phyloP scores from a whole-genome alignment of 495 filamentous ascomycete species.

The Clohesyomyces aquaticus region DNA sequence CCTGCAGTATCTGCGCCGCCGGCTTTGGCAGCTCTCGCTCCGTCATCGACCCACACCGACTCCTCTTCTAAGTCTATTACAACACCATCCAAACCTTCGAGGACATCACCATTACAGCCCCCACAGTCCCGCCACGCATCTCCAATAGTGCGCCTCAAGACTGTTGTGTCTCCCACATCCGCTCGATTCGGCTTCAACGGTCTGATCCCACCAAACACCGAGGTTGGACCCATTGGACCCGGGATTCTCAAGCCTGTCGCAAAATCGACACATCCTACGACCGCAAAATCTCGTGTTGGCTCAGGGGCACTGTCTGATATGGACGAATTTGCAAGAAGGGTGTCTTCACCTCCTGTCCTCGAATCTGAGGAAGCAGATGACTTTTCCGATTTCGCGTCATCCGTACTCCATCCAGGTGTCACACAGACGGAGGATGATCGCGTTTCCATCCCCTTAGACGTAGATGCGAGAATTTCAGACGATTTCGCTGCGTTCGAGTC shows the following conservation, averaged over 20 bases:
- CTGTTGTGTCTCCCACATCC: conserved; percentile 28
- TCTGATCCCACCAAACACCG: conserved; percentile 14
- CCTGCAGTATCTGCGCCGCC: conserved; percentile 27
- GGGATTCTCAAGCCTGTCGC: conserved; percentile 11
- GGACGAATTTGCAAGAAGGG: neutral
- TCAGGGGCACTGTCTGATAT: neutral
- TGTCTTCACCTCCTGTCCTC: neutral
- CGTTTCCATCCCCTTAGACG: neutral
- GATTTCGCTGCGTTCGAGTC: conserved; percentile 10
- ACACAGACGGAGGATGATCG: neutral
- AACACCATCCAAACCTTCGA: conserved; percentile 13
- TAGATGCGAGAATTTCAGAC: neutral
- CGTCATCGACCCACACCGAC: conserved; percentile 5
- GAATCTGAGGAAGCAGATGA: neutral
- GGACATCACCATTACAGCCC: conserved; percentile 17
- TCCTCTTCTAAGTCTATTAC: conserved; percentile 18
- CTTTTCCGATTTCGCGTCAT: neutral
- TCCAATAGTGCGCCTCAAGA: conserved; percentile 27
- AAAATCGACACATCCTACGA: neutral
- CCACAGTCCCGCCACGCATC: conserved; percentile 1
- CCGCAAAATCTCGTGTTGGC: neutral
- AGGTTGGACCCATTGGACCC: conserved; percentile 25
- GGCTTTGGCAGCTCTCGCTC: neutral
- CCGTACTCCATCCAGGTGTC: too few relatives aligned
- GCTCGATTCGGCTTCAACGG: conserved; percentile 21